Conservation (phyloP, 163 green algal species). For the Scenedesmus sp. region DNA sequence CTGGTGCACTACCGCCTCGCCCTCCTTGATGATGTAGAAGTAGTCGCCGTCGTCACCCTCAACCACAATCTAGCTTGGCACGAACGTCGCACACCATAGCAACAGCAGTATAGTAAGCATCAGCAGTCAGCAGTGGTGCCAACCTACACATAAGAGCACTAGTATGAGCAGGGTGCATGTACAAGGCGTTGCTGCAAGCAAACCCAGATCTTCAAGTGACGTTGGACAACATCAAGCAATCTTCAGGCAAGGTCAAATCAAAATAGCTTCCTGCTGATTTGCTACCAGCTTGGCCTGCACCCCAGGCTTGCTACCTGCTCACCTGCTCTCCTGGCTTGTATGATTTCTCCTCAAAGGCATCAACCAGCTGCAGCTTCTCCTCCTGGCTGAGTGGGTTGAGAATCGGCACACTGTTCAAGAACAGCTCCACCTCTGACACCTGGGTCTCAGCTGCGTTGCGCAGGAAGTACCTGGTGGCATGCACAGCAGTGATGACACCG, state of each 20-base stretch:
- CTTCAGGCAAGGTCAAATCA: neutral
- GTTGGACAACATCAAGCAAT: neutral
- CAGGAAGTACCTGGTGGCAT: constrained; percentile 77
- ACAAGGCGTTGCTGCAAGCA: neutral
- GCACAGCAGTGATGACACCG: neutral
- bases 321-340: constrained; percentile 59
- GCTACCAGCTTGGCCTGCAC: neutral
- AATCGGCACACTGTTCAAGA: constrained; percentile 95
- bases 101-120: neutral
- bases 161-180: neutral
- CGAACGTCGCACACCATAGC: neutral
- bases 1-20: constrained; percentile 92
- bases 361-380: constrained; percentile 88
- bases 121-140: neutral
- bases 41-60: constrained; percentile 92
- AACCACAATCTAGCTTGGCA: constrained; percentile 65
- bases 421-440: constrained; percentile 89
- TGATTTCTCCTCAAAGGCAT: constrained; percentile 81
- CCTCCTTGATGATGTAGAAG: constrained; percentile 98
- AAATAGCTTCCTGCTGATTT: neutral
- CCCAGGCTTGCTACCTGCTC: neutral
- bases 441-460: constrained; percentile 79
- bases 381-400: constrained; percentile 85
- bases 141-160: neutral
- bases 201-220: neutral